Evolutionary conservation across 2,329 filamentous ascomycete species (phyloP).

Genomic region (Emmonsia crescens): DNA sequence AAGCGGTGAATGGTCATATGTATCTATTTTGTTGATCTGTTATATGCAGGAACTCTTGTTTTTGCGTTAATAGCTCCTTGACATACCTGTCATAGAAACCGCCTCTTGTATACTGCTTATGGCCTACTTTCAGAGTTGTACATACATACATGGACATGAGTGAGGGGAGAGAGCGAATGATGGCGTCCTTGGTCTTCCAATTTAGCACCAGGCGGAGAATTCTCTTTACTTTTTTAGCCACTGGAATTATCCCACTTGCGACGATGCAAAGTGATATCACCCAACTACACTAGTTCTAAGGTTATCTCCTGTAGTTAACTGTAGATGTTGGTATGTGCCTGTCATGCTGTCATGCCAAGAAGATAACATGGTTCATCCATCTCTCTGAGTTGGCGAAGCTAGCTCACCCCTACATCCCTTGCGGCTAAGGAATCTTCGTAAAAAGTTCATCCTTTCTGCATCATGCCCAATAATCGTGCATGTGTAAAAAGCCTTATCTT

Average conservation of each 20-base stretch:
- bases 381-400: neutral
- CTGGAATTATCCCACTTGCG: neutral
- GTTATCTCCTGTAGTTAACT: neutral
- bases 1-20: neutral
- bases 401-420: neutral
- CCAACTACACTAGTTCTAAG: neutral
- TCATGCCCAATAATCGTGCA: neutral
- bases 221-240: neutral
- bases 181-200: neutral
- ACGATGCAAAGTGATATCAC: neutral
- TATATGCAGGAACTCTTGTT: neutral
- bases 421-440: neutral
- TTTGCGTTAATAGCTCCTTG: neutral
- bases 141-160: neutral
- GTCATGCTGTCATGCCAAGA: neutral
- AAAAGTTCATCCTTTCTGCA: neutral
- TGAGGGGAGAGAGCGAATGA: neutral
- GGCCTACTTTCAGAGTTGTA: neutral
- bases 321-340: neutral
- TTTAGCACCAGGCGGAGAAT: neutral
- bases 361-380: neutral
- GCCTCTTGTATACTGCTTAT: neutral
- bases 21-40: too few species aligned
- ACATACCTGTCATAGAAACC: neutral
- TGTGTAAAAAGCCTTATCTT: neutral